These are phyloP conservation scores for Rhodocollybia butyracea DNA, from an alignment of 768 basidiomycete species.

Conservation along the genomic window DNA sequence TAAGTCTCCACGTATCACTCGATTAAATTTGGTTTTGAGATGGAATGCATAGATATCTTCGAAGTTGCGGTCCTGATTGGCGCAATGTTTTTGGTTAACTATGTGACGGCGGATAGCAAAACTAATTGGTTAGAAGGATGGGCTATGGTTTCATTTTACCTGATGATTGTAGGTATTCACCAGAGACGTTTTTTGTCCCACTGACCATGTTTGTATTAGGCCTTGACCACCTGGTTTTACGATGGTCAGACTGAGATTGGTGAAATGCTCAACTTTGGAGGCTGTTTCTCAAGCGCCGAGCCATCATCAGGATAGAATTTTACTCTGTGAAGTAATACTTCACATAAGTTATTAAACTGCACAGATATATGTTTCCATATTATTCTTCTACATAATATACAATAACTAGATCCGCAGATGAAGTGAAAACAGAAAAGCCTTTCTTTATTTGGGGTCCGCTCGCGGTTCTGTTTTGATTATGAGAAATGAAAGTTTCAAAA, in stretches of 20 bases:
- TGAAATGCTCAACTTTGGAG: conserved; percentile 1
- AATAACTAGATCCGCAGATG: neutral
- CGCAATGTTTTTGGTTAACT: conserved; percentile 75
- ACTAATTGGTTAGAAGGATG: conserved; percentile 79
- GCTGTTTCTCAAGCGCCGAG: neutral
- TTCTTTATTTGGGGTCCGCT: neutral
- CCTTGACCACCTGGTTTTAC: conserved; percentile 8
- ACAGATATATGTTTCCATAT: neutral
- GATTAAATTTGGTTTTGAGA: neutral
- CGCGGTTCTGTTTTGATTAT: neutral
- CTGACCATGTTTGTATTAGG: neutral
- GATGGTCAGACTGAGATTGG: conserved; percentile 1
- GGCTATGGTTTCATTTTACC: conserved; percentile 63
- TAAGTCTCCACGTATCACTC: conserved; percentile 23
- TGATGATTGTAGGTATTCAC: conserved; percentile 47
- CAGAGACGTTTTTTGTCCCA: conserved; percentile 10
- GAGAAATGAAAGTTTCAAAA: neutral
- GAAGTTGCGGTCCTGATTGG: conserved; percentile 65
- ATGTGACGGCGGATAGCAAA: conserved; percentile 74
- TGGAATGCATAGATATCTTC: conserved; percentile 56
- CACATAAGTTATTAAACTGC: too few relatives aligned
- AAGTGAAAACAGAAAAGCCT: neutral
- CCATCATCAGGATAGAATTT: neutral
- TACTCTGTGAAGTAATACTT: too few relatives aligned
- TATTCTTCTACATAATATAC: neutral